A percentile compares a stretch with the other conserved stretches of the same genome.
Evolutionary conservation across 2,329 filamentous ascomycete species (phyloP).

Genomic region (Claviceps citrina): DNA sequence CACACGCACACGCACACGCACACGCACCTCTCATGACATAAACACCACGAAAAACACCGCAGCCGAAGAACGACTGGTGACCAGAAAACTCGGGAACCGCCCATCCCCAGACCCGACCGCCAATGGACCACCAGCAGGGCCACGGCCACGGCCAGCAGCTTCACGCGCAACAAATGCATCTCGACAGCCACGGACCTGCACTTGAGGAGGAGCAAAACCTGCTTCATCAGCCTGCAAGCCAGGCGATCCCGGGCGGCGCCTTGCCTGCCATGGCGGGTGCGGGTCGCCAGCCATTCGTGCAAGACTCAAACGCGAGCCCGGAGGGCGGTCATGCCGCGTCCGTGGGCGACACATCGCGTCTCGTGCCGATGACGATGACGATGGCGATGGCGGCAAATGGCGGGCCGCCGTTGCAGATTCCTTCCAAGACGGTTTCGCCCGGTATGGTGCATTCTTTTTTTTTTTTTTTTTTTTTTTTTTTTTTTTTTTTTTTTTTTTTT

Average conservation of each 20-base stretch:
- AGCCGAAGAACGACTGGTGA: too few relatives aligned
- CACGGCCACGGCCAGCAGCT: conserved; percentile 4
- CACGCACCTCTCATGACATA: too few relatives aligned
- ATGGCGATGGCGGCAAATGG: too few relatives aligned
- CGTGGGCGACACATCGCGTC: conserved; percentile 14
- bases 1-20: too few relatives aligned
- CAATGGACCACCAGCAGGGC: background rate
- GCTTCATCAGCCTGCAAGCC: too few relatives aligned
- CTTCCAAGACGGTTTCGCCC: conserved; percentile 18
- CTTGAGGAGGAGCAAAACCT: conserved; percentile 5
- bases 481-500: background rate
- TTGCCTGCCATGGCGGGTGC: conserved; percentile 13
- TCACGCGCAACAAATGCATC: background rate
- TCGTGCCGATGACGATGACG: conserved; percentile 18
- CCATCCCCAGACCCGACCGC: too few relatives aligned
- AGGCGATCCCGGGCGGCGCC: too few relatives aligned
- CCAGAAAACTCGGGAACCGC: too few relatives aligned
- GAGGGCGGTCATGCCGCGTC: conserved; percentile 11
- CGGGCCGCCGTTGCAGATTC: conserved; percentile 7
- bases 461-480: background rate
- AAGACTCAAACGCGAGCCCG: conserved; percentile 14
- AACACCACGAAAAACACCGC: too few relatives aligned
- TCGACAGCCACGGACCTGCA: conserved; percentile 4
- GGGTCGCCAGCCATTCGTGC: conserved; percentile 12
- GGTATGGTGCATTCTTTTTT: conserved; percentile 12